A percentile compares a stretch with the other conserved stretches of the same genome.
These are phyloP conservation scores for Chytriomyces sp. DNA, from an alignment of 192 early-diverging fungal species.

Conservation along the genomic window DNA sequence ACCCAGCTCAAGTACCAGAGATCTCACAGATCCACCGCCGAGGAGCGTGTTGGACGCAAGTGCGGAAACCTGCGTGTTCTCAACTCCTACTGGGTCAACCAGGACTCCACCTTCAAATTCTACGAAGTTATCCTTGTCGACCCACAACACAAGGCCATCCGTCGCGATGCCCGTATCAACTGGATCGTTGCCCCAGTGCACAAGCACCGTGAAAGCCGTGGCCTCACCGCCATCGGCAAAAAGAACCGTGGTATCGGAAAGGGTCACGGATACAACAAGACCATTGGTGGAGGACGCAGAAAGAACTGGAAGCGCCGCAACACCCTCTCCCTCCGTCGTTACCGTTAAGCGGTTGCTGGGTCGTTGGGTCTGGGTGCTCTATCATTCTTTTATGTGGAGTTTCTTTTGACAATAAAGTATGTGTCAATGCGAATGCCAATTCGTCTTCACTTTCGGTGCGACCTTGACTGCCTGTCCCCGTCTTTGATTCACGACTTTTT, in stretches of 20 bases:
- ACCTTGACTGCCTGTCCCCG: too few species aligned
- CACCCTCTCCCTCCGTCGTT: conserved; percentile 92
- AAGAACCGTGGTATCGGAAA: conserved; percentile 97
- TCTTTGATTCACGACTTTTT: too few species aligned
- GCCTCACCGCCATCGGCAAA: conserved; percentile 94
- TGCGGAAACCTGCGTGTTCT: conserved; percentile 98
- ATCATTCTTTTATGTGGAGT: not conserved
- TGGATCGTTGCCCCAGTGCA: conserved; percentile 98
- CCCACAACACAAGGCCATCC: conserved; percentile 97
- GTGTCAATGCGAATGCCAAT: too few species aligned
- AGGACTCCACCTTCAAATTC: conserved; percentile 99
- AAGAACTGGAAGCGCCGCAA: conserved; percentile 94
- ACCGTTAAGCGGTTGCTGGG: conserved; percentile 72
- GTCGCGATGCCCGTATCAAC: conserved; percentile 98
- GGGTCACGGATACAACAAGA: conserved; percentile 97
- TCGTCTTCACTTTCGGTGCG: too few species aligned
- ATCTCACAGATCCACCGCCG: conserved; percentile 89
- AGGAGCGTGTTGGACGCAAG: conserved; percentile 97
- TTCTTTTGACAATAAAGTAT: not conserved
- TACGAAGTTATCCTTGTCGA: conserved; percentile 99
- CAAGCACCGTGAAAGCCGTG: conserved; percentile 99
- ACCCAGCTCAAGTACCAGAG: conserved; percentile 99
- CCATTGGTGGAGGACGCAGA: conserved; percentile 90
- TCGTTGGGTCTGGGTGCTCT: not conserved
- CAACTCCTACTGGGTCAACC: conserved; percentile 99